Evolutionary conservation across 1,139 yeast genomes (phyloP).

Genomic region (Protomyces gravidus): DNA sequence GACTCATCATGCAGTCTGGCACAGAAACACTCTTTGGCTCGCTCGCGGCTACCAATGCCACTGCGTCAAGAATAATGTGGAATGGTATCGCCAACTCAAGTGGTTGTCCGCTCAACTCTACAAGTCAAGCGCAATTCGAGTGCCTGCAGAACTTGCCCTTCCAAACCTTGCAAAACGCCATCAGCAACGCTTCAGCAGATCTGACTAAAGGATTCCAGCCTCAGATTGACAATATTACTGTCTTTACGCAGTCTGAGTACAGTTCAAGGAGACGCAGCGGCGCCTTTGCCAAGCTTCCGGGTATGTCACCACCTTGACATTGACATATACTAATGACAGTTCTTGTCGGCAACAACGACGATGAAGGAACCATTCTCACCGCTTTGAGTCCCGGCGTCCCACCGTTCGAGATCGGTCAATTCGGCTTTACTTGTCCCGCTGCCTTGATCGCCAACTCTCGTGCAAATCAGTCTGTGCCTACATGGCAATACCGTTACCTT

Average conservation of each 20-base stretch:
- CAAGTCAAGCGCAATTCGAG: conserved; percentile 4
- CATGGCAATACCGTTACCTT: conserved; percentile 9
- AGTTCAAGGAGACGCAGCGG: background rate
- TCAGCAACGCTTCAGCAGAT: conserved; percentile 5
- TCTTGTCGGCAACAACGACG: conserved; percentile 20
- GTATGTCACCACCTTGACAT: background rate
- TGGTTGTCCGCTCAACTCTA: conserved; percentile 18
- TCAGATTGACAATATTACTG: conserved; percentile 6
- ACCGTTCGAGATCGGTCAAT: background rate
- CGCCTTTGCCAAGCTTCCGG: conserved; percentile 11
- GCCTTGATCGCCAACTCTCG: conserved; percentile 2
- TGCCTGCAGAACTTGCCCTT: conserved; percentile 13
- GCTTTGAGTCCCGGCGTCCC: conserved; percentile 8
- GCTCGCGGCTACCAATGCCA: conserved; percentile 3
- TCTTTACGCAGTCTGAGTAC: conserved; percentile 6
- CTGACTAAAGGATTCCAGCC: conserved; percentile 8
- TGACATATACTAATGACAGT: background rate
- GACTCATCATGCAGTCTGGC: conserved; percentile 26
- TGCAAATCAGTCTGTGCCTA: background rate
- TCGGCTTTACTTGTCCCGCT: conserved; percentile 7
- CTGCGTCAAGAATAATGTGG: conserved; percentile 7
- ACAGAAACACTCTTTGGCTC: conserved; percentile 21
- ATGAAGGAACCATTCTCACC: conserved; percentile 18
- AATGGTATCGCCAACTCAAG: conserved; percentile 10
- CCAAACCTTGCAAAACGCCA: conserved; percentile 6